These are phyloP conservation scores for Mycena alexandri DNA, from an alignment of 768 basidiomycete species.

Conservation along the genomic window DNA sequence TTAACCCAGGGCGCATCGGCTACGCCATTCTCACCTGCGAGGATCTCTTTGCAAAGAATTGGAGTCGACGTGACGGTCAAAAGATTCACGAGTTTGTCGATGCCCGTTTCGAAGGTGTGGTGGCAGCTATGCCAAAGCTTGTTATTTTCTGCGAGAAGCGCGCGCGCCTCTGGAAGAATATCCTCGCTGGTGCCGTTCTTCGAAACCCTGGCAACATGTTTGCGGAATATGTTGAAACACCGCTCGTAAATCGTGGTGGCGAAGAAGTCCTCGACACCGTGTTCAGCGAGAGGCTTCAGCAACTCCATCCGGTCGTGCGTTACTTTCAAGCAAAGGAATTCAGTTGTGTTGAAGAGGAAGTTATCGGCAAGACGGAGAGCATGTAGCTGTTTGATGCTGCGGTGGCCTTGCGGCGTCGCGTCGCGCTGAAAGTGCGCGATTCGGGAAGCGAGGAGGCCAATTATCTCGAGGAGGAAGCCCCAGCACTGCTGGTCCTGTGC, in stretches of 20 bases:
- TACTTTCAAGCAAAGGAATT: slow-evolving; percentile 20
- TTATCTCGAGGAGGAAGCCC: slow-evolving; percentile 24
- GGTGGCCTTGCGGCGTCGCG: slow-evolving; percentile 25
- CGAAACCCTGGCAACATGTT: slow-evolving; percentile 18
- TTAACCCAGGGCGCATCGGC: slow-evolving; percentile 35
- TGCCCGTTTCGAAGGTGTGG: slow-evolving; percentile 18
- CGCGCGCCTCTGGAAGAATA: slow-evolving; percentile 29
- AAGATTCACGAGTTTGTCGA: slow-evolving; percentile 18
- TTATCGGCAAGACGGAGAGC: slow-evolving; percentile 30
- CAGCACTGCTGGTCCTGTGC: slow-evolving; percentile 26
- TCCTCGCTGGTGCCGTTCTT: slow-evolving; percentile 25
- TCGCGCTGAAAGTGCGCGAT: slow-evolving; percentile 20
- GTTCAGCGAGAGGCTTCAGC: slow-evolving; percentile 24
- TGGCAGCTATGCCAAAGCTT: slow-evolving; percentile 28
- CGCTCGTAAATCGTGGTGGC: slow-evolving; percentile 27
- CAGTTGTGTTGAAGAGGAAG: slow-evolving; percentile 28
- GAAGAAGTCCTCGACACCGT: slow-evolving; percentile 30
- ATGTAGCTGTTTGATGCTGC: slow-evolving; percentile 29
- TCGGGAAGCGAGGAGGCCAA: slow-evolving; percentile 27
- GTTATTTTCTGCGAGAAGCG: slow-evolving; percentile 29
- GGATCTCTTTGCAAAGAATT: slow-evolving; percentile 25
- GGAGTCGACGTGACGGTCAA: slow-evolving; percentile 15
- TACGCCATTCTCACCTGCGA: slow-evolving; percentile 30
- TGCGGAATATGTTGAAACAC: slow-evolving; percentile 26
- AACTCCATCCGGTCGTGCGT: slow-evolving; percentile 33